These are phyloP conservation scores for Oryza glaberrima DNA, from an alignment of 176 grass and related monocot species.

Conservation along the genomic window DNA sequence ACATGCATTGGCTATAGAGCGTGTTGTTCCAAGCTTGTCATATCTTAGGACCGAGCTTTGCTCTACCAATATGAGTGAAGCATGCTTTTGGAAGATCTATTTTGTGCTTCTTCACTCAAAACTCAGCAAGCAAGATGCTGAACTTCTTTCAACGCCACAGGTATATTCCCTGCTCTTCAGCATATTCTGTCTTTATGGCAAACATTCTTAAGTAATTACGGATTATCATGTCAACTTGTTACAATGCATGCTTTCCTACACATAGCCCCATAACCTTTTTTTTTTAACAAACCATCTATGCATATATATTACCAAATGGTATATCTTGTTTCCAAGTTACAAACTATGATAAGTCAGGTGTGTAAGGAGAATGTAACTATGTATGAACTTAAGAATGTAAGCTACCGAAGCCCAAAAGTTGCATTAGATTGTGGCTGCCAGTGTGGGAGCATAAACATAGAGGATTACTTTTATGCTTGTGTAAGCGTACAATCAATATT, in stretches of 20 bases:
- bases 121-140: conserved; percentile 58
- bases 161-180: conserved; percentile 37
- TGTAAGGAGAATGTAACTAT: too few species aligned
- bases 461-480: background rate
- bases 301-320: conserved; percentile 9
- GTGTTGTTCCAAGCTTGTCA: conserved; percentile 60
- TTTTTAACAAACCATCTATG: background rate
- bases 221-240: conserved; percentile 27
- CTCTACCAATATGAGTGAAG: conserved; percentile 70
- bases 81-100: conserved; percentile 87
- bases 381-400: too few species aligned
- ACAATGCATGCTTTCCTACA: conserved; percentile 14
- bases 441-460: conserved; percentile 7
- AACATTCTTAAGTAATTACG: background rate
- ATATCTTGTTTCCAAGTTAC: conserved; percentile 7
- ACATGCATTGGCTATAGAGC: conserved; percentile 67
- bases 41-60: conserved; percentile 66
- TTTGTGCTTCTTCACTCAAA: conserved; percentile 77
- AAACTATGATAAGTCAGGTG: background rate
- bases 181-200: background rate
- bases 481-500: background rate
- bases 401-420: background rate
- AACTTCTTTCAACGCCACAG: conserved; percentile 66
- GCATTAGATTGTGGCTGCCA: background rate
- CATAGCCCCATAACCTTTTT: background rate